phyloP scores from a whole-genome alignment of 805 yeast species.

The Spathaspora boniae region DNA sequence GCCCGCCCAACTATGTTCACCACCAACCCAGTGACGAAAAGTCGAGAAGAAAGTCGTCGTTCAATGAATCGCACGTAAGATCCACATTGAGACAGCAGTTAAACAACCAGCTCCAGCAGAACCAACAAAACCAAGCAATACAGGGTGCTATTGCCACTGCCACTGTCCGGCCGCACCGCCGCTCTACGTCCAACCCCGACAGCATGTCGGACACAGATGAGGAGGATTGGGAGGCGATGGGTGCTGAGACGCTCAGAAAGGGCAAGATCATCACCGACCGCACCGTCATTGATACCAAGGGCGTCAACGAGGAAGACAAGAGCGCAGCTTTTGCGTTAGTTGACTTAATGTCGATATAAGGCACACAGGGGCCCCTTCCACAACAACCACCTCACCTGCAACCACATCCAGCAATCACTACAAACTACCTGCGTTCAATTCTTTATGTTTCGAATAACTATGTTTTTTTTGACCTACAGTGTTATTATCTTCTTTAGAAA shows the following conservation, averaged over 20 bases:
- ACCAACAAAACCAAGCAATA: neutral
- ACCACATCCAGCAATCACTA: too few relatives aligned
- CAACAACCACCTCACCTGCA: too few relatives aligned
- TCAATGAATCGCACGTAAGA: constrained; percentile 37
- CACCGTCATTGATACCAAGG: constrained; percentile 3
- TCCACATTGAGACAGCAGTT: constrained; percentile 20
- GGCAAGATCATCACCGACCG: neutral
- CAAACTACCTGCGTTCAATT: too few relatives aligned
- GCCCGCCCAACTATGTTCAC: too few relatives aligned
- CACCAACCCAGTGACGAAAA: too few relatives aligned
- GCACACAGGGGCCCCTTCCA: too few relatives aligned
- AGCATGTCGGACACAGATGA: constrained; percentile 72
- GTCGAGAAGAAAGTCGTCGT: constrained; percentile 36
- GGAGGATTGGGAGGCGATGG: constrained; percentile 93
- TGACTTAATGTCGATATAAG: constrained; percentile 39
- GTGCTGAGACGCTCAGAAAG: constrained; percentile 64
- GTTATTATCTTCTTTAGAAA: too few relatives aligned
- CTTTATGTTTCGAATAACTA: too few relatives aligned
- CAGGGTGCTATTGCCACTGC: neutral
- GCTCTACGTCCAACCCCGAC: neutral
- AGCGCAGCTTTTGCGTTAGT: constrained; percentile 63
- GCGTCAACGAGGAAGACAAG: constrained; percentile 38
- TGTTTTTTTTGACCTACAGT: too few relatives aligned
- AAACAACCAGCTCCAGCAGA: neutral
- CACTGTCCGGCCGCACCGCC: neutral